Evolutionary conservation across 805 yeast genomes (phyloP), one percentile per base, ranked within the genome.

Genomic region (Candida morakotiae): DNA sequence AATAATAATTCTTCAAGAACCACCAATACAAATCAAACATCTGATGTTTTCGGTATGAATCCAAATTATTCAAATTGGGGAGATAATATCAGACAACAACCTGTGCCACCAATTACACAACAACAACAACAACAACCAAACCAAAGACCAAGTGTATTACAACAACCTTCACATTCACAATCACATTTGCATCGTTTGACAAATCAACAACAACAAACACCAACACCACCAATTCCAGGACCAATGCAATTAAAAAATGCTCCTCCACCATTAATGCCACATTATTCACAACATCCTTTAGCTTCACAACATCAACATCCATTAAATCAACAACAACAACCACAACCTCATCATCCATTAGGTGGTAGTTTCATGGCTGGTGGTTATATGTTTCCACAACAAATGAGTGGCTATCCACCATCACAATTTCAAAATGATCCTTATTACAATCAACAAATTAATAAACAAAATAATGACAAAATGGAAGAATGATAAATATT

Each of bases 371-470:
- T 23, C 6, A 24, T 32, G 35, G 22, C 7, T 23, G 35, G 35
- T 16, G 21, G 37, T 3, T 34, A 34, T 11, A 34, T 34, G 37
- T 34, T 34, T 26, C 37, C 37, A 10, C 37, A 34, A 20, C 37
- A 34, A 26, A 13, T 34, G 31, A 18, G 17, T 9, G 31, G 25
- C 3, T 34, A 34, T 26, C 14, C 27, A 13, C 28, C 30, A 13
- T 14, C 24, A 5, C 31, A 23, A 26, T 27, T 18, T 14, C 25
- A 23, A 34, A 34, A 34, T 22, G 34, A 31, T 31, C 27, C 21
- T 13, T 33, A 24, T 15, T 24, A 33, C 25, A n/a, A 25, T 11
- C 27, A 15, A 33, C 3, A 13, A 9, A 10, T 18, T 3, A 16
- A 33, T 20, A 15, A 23, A 31, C 19, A n/a, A 16, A 23, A 16